These are phyloP conservation scores for Nitzschia sp. DNA, from an alignment of 108 stramenopile genomes.

Conservation along the genomic window DNA sequence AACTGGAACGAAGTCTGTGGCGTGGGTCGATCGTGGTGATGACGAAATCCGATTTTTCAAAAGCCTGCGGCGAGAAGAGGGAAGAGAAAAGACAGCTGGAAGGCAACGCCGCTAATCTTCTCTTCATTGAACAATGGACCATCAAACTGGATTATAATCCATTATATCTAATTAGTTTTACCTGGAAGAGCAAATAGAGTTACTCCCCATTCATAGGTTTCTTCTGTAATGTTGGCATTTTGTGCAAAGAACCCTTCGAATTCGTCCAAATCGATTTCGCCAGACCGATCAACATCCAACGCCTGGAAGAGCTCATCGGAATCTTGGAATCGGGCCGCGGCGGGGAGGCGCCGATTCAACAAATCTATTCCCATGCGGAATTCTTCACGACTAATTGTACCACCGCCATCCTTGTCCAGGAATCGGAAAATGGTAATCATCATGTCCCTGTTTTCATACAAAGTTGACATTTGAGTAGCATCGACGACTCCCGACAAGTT, in stretches of 20 bases:
- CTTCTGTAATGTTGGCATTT: too few species aligned
- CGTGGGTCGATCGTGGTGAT: too few species aligned
- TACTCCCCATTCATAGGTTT: too few species aligned
- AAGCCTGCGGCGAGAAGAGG: too few species aligned
- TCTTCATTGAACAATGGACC: not conserved
- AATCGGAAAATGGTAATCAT: conserved; percentile 20
- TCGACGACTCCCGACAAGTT: not conserved
- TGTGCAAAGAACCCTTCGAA: conserved; percentile 24
- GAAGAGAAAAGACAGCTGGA: too few species aligned
- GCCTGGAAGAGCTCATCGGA: conserved; percentile 20
- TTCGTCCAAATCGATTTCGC: conserved; percentile 24
- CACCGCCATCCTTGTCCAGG: conserved; percentile 22
- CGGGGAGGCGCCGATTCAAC: conserved; percentile 33
- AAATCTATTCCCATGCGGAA: conserved; percentile 18
- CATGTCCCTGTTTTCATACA: conserved; percentile 27
- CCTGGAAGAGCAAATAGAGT: too few species aligned
- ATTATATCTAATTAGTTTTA: too few species aligned
- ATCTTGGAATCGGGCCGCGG: conserved; percentile 12
- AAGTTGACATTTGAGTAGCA: conserved; percentile 4
- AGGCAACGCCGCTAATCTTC: too few species aligned
- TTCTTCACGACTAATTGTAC: conserved; percentile 11
- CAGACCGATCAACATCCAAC: conserved; percentile 28
- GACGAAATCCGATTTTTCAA: too few species aligned
- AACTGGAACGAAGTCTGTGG: too few species aligned
- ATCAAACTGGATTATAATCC: too few species aligned